Evolutionary conservation across 176 grass and related monocot species (phyloP), one percentile per base, ranked within the genome.

Genomic region (Hordeum marinum): DNA sequence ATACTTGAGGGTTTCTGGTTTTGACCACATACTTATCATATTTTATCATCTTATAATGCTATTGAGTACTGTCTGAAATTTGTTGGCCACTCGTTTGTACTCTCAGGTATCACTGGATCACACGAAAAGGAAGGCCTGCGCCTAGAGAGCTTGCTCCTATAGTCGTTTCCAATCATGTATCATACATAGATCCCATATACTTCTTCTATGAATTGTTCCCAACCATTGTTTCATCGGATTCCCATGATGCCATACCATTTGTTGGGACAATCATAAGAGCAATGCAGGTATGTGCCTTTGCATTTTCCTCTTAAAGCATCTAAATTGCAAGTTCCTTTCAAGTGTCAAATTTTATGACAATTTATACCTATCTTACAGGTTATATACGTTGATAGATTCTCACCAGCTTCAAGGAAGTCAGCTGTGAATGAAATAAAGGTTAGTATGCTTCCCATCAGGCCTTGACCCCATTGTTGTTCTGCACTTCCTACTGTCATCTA

Each of bases 351-450:
- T 89, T 75, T 85, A 69, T 46, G 68, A 78, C 36, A 72, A 68
- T 4, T 3, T 23, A 11, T 84, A 43, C 59, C 58, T 66, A 15
- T 72, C 75, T 85, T 86, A 15, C 85, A 98, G 96, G 96, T 98
- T 87, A 99, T 99, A 84, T 99, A 99, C 84, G 96, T 99, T 63
- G 94, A 99, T 88, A 95, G 96, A 85, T 99, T 99, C 86, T 96
- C 91, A 24, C 81, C 96, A 50, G 78, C 84, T 74, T 99, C 96
- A 50, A 89, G 97, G 59, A 99, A 94, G 75, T 68, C 86, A 82
- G 97, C 97, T 83, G 91, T 99, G 60, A 94, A 91, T 89, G 97
- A 99, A 89, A 99, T 99, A 92, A 99, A 96, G 97, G 97, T 96
- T 94, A 82, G 75, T 75, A 84, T 36, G 15, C 18, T 24, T 79